Evolutionary conservation across 2,329 filamentous ascomycete genomes (phyloP), one percentile per base, ranked within the genome.

Genomic region (Sphaerulina populicola): DNA sequence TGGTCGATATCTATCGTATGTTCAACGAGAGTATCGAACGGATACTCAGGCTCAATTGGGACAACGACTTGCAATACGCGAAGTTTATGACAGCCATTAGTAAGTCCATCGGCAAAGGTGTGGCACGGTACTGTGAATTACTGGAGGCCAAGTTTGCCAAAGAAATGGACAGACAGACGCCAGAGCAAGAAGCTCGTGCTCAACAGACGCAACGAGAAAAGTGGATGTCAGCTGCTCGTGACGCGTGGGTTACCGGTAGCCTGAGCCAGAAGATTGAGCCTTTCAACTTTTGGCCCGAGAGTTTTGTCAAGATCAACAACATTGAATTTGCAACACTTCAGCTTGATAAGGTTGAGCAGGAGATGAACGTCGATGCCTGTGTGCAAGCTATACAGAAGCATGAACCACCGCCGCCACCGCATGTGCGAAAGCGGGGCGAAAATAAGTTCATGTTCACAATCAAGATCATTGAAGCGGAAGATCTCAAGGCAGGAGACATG

Each of bases 381-480:
- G 90, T 90, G 2, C 83, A 86, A 46, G 81, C 94, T 12, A 80
- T 98, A 45, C 81, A 83, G 42, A 82, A 79, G 62, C 76, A 85
- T 56, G 81, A 87, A 23, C 87, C 87, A 7, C 83, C 86, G 1
- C 76, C 80, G 47, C 81, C 82, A n/a, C 79, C 81, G 54, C 77
- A 77, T 64, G 76, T 79, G 51, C 82, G 82, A 61, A 85, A 82
- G 62, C 53, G 55, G 39, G 59, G 56, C 43, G 81, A 84, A 38
- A 86, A 82, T 56, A 96, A 94, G 66, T 97, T 94, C 66, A 90
- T 96, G 49, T 98, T 98, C 70, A 97, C 93, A 0, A 90, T 98
- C 71, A 98, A 98, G 72, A 90, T 98, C 53, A 90, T 98, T 23
- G 93, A 98, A 70, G 93, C 88, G 7, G 93, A 98, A 70, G 93